Base-by-base conservation (phyloP, 768 basidiomycete genomes). In the Tulasnella sp. region DNA sequence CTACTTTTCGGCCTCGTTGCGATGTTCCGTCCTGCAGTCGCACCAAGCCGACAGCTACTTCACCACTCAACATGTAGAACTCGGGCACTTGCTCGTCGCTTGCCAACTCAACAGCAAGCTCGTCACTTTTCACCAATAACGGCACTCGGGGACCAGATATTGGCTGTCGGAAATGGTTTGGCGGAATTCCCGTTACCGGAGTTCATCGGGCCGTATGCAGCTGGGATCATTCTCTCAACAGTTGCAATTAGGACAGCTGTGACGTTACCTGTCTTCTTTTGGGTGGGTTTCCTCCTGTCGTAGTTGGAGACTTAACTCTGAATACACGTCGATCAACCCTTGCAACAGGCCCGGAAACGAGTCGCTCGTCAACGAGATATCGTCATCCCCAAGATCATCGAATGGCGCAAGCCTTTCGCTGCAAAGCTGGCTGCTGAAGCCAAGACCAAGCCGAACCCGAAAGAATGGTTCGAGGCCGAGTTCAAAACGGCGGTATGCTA, bases 371-470 rank as follows among this genome's bases (percentile, higher is more conserved):
- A 79, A 39, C 38, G 78, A 38, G 78, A 79, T 14, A 44, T 73
- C 71, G 78, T 79, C 40, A 74, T 79, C 36, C 78, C 78, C 71
- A 58, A 79, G 71, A 79, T 79, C 34, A 72, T 79, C 0, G 78
- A 44, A 27, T 79, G 78, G 78, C 31, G 78, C 27, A 79, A 79
- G 34, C 78, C 78, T 19, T 79, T 79, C n/a, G 78, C 78, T 19
- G 71, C 73, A 34, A 40, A 79, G 24, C 56, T 79, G 31, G 78
- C 78, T 24, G 73, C 71, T 31, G 36, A 73, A 48, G 78, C 78
- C 10, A 74, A 72, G 71, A 79, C 40, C 24, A 68, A 79, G 34
- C 76, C 76, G n/a, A 77, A 77, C 27, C 76, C 76, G 36, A 79
- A 79, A 46, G 78, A 79, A n/a, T 79, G 73, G 71, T 79, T 79